Evolutionary conservation across 768 basidiomycete genomes (phyloP).

Genomic region (Phaeotremella skinneri): DNA sequence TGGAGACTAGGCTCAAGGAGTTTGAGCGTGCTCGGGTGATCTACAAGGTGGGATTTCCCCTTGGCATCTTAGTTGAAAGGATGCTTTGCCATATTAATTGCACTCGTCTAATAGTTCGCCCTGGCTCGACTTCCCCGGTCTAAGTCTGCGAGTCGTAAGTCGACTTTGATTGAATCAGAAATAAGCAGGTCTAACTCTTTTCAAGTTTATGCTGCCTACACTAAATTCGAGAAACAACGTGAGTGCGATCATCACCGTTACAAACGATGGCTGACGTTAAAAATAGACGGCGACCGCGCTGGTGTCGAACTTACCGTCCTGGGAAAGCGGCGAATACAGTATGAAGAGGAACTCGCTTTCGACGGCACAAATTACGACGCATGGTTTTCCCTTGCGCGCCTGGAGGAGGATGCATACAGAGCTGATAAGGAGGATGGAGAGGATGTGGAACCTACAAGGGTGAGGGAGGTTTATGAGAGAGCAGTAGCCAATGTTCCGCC

Average conservation of each 20-base stretch:
- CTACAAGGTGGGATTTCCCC: constrained; percentile 68
- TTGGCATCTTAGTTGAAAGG: not conserved
- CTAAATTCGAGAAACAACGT: constrained; percentile 95
- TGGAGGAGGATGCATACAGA: constrained; percentile 83
- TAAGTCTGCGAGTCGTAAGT: constrained; percentile 64
- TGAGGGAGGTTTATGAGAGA: constrained; percentile 91
- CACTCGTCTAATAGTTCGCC: constrained; percentile 70
- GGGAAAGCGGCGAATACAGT: constrained; percentile 96
- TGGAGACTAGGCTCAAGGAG: constrained; percentile 95
- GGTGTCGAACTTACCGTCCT: constrained; percentile 90
- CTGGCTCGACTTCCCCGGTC: constrained; percentile 85
- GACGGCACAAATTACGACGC: constrained; percentile 94
- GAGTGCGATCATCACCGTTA: no score
- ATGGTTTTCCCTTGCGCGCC: constrained; percentile 93
- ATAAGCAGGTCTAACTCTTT: constrained; percentile 1
- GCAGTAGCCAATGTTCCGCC: constrained; percentile 95
- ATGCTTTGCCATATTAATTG: no score
- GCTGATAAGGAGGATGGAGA: constrained; percentile 65
- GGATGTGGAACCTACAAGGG: constrained; percentile 58
- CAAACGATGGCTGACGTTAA: constrained; percentile 10
- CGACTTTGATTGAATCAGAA: not conserved
- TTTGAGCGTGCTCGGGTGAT: constrained; percentile 95
- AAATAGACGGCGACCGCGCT: constrained; percentile 67
- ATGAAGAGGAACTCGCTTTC: constrained; percentile 90
- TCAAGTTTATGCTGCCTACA: constrained; percentile 83